Base-by-base conservation (phyloP, 2,329 filamentous ascomycete species). In the Laburnicola sp. region DNA sequence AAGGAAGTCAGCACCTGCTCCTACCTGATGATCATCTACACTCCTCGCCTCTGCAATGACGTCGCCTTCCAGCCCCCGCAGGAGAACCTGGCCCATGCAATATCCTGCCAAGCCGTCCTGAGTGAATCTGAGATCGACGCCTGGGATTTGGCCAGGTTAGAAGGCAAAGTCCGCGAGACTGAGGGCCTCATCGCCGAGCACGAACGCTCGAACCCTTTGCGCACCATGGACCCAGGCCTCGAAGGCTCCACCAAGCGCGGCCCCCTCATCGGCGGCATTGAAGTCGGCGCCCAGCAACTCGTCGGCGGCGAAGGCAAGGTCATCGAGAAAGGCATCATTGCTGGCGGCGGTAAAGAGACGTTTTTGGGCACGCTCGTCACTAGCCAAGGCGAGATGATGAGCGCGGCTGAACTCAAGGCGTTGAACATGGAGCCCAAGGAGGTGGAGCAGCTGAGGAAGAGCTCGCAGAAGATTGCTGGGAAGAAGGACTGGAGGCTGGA, bases 21-120 rank as follows among this genome's bases (percentile, higher is more conserved):
- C 9, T 97, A 97, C 69, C 80, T 96, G 47, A 96, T 97, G 91
- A 85, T 96, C 28, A 84, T 97, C 56, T 88, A 96, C 69, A 96
- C 92, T 0, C 90, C 91, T 0, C 86, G 91, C 0, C 83, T 97
- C 9, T 97, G 92, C 75, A 84, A 87, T 66, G 92, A 97, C 60
- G 84, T 90, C 7, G 91, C 91, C 7, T 97, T 97, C 70, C 78
- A 88, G 47, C 91, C 92, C 0, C 89, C 91, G 0, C 85, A 88
- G 62, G 86, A 90, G 55, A 87, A 88, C 48, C 83, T 84, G 51
- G 86, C 90, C 4, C 88, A 96, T 68, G 75, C 83, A 7, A 91
- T 97, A 54, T 83, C 80, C 55, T 97, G 92, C 69, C 82, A 83
- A 25, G 84, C 86, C 48, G 86, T 97, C 45, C 76, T 92, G 22